phyloP scores from a whole-genome alignment of 1,284 basidiomycete genomes.

The Cystobasidium pallidum region DNA sequence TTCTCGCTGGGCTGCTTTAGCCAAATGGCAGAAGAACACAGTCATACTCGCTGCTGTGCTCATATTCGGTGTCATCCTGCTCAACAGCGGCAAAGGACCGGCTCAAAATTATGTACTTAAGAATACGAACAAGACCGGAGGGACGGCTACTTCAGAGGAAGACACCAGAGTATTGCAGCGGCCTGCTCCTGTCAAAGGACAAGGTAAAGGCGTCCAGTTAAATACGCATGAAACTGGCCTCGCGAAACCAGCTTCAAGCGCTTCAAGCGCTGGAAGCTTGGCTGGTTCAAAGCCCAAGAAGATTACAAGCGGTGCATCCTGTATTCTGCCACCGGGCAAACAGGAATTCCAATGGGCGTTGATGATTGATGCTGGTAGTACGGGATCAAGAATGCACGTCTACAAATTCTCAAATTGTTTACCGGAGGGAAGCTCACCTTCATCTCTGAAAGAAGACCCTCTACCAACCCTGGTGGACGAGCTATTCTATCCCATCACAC shows the following conservation, averaged over 20 bases:
- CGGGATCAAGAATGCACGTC: constrained; percentile 93
- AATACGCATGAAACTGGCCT: constrained; percentile 18
- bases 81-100: constrained; percentile 28
- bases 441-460: constrained; percentile 56
- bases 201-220: neutral
- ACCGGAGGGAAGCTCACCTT: constrained; percentile 23
- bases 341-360: constrained; percentile 74
- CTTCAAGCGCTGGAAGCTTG: constrained; percentile 8
- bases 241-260: constrained; percentile 1
- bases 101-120: constrained; percentile 22
- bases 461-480: constrained; percentile 88
- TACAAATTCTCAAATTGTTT: constrained; percentile 95
- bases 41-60: constrained; percentile 20
- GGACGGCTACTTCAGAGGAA: constrained; percentile 26
- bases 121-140: constrained; percentile 11
- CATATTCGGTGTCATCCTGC: constrained; percentile 23
- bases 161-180: constrained; percentile 16
- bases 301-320: constrained; percentile 7
- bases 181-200: constrained; percentile 19
- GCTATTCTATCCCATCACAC: constrained; percentile 80
- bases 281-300: constrained; percentile 12
- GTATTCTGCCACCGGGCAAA: constrained; percentile 36
- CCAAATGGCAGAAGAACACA: constrained; percentile 38
- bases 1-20: constrained; percentile 11
- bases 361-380: constrained; percentile 98